Evolutionary conservation across 2,329 filamentous ascomycete species (phyloP).

Genomic region (Huntiella bhutanensis): DNA sequence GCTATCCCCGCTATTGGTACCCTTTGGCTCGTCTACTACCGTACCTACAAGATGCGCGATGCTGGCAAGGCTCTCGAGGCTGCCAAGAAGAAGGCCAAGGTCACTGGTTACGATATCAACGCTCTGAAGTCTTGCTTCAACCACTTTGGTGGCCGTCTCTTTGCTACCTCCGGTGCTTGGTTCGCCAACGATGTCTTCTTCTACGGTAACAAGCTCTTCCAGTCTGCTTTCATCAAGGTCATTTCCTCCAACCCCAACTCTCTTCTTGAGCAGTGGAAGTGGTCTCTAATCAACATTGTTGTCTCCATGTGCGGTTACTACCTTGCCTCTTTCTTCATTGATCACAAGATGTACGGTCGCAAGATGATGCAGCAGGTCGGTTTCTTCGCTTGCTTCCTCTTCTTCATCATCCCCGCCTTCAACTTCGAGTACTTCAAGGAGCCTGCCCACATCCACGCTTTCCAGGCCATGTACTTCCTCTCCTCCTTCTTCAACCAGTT

Average conservation of each 20-base stretch:
- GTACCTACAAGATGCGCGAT: conserved; percentile 83
- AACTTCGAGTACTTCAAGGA: conserved; percentile 67
- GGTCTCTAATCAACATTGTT: conserved; percentile 79
- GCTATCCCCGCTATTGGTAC: conserved; percentile 80
- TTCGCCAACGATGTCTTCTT: conserved; percentile 98
- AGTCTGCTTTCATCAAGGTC: conserved; percentile 71
- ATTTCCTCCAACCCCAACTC: conserved; percentile 51
- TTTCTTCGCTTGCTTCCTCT: conserved; percentile 81
- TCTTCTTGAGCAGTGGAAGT: conserved; percentile 75
- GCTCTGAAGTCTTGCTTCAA: conserved; percentile 61
- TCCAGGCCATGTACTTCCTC: conserved; percentile 97
- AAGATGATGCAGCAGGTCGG: conserved; percentile 94
- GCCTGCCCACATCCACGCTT: conserved; percentile 54
- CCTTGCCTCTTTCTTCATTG: conserved; percentile 68
- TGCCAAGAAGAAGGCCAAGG: conserved; percentile 68
- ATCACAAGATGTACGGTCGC: conserved; percentile 91
- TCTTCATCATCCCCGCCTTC: conserved; percentile 85
- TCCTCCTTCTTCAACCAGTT: conserved; percentile 99
- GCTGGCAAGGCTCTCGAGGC: conserved; percentile 65
- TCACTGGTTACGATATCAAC: conserved; percentile 82
- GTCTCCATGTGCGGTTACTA: conserved; percentile 83
- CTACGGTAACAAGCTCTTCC: conserved; percentile 98
- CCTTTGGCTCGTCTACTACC: conserved; percentile 88
- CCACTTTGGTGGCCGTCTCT: conserved; percentile 69
- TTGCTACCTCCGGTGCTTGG: conserved; percentile 79